Conservation (phyloP, 352 stramenopile species). For the Globisporangium nodosum region DNA sequence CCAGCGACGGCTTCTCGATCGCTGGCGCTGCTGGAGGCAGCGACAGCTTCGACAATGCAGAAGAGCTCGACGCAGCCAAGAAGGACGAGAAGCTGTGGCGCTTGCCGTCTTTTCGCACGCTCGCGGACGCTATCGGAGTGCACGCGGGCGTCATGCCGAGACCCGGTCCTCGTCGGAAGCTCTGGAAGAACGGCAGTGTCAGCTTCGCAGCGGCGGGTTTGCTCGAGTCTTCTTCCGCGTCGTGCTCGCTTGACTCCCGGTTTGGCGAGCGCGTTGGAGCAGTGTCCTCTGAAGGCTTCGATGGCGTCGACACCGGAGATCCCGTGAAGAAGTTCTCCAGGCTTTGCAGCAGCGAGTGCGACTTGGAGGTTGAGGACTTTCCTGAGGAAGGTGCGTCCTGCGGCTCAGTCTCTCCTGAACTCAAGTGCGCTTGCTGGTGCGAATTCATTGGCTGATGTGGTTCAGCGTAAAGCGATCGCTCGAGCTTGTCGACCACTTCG, state of each 20-base stretch:
- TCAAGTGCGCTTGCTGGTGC: constrained; percentile 2
- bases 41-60: constrained; percentile 18
- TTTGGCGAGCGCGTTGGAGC: not conserved
- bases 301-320: constrained; percentile 1
- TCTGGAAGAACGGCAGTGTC: constrained; percentile 65
- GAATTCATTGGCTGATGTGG: constrained; percentile 1
- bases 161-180: constrained; percentile 48
- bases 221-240: constrained; percentile 1
- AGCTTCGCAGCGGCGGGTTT: constrained; percentile 27
- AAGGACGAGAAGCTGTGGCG: constrained; percentile 52
- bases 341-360: constrained; percentile 10
- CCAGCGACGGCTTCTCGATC: constrained; percentile 2
- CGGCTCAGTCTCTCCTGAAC: not conserved
- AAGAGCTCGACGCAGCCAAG: constrained; percentile 11
- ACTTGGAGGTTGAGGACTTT: constrained; percentile 6
- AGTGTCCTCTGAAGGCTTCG: constrained; percentile 2
- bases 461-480: constrained; percentile 15
- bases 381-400: not conserved
- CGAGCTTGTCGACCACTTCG: constrained; percentile 20
- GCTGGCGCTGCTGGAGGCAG: constrained; percentile 11
- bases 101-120: constrained; percentile 64
- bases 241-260: not conserved
- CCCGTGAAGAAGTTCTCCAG: constrained; percentile 17
- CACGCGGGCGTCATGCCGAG: constrained; percentile 53
- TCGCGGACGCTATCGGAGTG: constrained; percentile 63